These are phyloP conservation scores for Nothomitra cinnamomea DNA, from an alignment of 2,329 filamentous ascomycete species.

Conservation along the genomic window DNA sequence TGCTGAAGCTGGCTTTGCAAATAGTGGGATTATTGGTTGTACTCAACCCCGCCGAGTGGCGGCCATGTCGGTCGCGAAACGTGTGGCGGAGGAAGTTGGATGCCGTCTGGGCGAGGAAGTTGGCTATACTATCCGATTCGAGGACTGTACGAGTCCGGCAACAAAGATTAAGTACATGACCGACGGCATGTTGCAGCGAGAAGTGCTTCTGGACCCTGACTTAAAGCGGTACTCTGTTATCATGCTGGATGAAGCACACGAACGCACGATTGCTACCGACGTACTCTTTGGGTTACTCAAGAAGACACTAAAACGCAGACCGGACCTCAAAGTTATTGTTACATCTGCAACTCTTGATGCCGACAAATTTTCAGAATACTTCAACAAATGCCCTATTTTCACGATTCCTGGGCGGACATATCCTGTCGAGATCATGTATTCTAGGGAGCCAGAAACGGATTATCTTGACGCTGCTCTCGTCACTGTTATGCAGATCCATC, in stretches of 20 bases:
- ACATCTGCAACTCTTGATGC: conserved; percentile 93
- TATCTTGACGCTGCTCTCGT: conserved; percentile 89
- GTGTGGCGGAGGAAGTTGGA: conserved; percentile 89
- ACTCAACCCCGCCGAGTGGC: conserved; percentile 95
- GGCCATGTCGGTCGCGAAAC: conserved; percentile 93
- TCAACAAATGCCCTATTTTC: conserved; percentile 90
- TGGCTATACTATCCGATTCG: conserved; percentile 94
- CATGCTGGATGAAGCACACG: conserved; percentile 96
- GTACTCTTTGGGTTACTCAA: conserved; percentile 89
- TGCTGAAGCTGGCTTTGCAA: conserved; percentile 78
- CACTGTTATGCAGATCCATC: conserved; percentile 95
- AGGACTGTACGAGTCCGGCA: conserved; percentile 73
- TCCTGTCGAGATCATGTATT: conserved; percentile 93
- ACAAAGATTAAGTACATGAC: conserved; percentile 99
- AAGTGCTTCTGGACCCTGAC: conserved; percentile 83
- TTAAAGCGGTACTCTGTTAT: conserved; percentile 85
- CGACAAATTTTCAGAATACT: conserved; percentile 94
- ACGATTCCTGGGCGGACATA: conserved; percentile 90
- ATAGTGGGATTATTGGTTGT: conserved; percentile 80
- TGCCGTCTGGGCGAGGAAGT: conserved; percentile 83
- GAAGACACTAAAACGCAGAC: conserved; percentile 71
- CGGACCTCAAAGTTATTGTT: conserved; percentile 86
- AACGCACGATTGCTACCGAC: conserved; percentile 89
- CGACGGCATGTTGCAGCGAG: conserved; percentile 91
- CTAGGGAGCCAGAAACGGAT: conserved; percentile 83